A percentile compares a stretch with the other conserved stretches of the same genome.
phyloP scores from a whole-genome alignment of 768 basidiomycete genomes.

The Xerocomus spinulosus region DNA sequence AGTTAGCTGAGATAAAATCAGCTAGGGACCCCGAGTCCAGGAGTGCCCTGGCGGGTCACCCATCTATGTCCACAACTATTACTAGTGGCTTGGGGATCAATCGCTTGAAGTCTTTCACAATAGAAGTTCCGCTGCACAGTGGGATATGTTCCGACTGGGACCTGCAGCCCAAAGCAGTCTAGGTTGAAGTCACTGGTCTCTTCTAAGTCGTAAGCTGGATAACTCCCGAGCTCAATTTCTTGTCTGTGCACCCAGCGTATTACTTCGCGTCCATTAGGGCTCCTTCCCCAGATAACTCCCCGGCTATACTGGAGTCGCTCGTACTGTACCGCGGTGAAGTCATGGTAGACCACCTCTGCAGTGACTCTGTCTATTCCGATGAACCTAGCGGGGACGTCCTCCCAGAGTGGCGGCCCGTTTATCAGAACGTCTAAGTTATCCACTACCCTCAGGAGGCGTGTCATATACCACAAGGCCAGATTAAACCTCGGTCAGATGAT shows the following conservation, averaged over 20 bases:
- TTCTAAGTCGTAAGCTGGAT: no score
- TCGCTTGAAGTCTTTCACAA: background rate
- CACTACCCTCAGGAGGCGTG: background rate
- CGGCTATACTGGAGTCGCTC: background rate
- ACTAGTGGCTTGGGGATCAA: conserved; percentile 13
- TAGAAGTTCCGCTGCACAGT: background rate
- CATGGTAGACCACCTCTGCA: background rate
- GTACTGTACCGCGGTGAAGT: background rate
- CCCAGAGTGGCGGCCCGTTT: background rate
- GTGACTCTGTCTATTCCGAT: background rate
- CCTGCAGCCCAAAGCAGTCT: no score
- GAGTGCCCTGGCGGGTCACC: conserved; percentile 13
- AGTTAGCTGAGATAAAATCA: conserved; percentile 28
- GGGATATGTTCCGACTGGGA: no score
- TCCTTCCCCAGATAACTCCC: background rate
- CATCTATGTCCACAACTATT: conserved; percentile 12
- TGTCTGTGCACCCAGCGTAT: no score
- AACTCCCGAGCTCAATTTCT: background rate
- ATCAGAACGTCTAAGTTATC: background rate
- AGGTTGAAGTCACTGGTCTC: no score
- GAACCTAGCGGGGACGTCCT: background rate
- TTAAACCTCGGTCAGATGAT: no score
- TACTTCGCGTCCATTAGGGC: no score
- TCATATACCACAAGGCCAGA: background rate
- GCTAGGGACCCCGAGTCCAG: conserved; percentile 26